Evolutionary conservation across 805 yeast species (phyloP).

Genomic region (Diddensiella caesifluorescens): DNA sequence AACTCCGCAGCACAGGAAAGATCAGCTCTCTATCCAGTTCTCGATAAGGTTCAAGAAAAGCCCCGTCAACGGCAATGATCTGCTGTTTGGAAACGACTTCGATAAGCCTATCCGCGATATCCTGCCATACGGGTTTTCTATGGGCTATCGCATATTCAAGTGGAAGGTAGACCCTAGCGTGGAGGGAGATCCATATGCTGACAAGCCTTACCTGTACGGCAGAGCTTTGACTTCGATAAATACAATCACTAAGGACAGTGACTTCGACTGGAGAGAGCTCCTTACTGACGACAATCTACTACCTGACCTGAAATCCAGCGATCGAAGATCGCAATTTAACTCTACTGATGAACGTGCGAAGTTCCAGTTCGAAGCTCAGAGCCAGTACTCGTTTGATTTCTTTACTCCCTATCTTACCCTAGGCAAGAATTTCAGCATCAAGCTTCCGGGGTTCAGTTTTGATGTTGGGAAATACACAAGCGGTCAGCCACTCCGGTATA

Average conservation of each 20-base stretch:
- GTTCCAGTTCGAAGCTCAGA: slow-evolving; percentile 38
- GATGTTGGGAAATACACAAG: slow-evolving; percentile 35
- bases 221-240: slow-evolving; percentile 55
- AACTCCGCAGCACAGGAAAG: slow-evolving; percentile 23
- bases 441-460: slow-evolving; percentile 45
- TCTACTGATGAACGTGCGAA: slow-evolving; percentile 33
- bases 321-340: slow-evolving; percentile 2
- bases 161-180: slow-evolving; percentile 60
- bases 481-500: slow-evolving; percentile 35
- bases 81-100: slow-evolving; percentile 67
- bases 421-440: slow-evolving; percentile 45
- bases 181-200: slow-evolving; percentile 55
- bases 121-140: slow-evolving; percentile 51
- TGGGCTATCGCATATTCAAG: slow-evolving; percentile 53
- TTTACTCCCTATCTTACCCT: slow-evolving; percentile 50
- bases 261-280: slow-evolving; percentile 3
- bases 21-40: slow-evolving; percentile 36
- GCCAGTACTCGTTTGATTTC: slow-evolving; percentile 45
- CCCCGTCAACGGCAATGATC: slow-evolving; percentile 44
- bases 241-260: slow-evolving; percentile 29
- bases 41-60: slow-evolving; percentile 38
- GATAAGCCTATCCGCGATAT: slow-evolving; percentile 51
- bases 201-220: slow-evolving; percentile 60
- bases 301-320: neutral
- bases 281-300: neutral